Conservation (phyloP, 2,329 filamentous ascomycete genomes). For the Aspergillus melleus region DNA sequence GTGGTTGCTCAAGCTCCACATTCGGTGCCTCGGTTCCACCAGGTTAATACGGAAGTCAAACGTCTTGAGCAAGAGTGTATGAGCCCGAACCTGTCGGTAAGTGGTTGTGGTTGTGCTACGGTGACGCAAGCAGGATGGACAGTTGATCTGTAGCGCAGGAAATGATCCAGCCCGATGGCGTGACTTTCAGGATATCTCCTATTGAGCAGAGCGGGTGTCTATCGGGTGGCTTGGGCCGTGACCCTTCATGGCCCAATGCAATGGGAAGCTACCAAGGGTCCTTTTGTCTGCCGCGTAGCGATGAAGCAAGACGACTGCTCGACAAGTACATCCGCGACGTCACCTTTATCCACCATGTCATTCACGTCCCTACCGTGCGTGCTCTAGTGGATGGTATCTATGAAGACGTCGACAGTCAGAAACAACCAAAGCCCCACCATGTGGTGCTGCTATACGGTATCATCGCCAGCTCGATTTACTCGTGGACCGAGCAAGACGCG, state of each 20-base stretch:
- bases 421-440: slow-evolving; percentile 24
- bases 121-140: background rate
- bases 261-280: background rate
- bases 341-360: slow-evolving; percentile 37
- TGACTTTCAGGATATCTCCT: background rate
- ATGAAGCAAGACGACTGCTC: slow-evolving; percentile 33
- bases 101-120: background rate
- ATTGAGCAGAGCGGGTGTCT: background rate
- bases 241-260: background rate
- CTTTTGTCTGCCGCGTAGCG: slow-evolving; percentile 34
- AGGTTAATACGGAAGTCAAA: background rate
- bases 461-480: slow-evolving; percentile 32
- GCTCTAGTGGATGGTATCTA: slow-evolving; percentile 31
- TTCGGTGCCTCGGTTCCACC: background rate
- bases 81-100: background rate
- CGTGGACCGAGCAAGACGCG: slow-evolving; percentile 29
- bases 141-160: background rate
- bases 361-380: slow-evolving; percentile 32
- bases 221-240: too few species aligned
- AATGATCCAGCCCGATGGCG: background rate
- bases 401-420: slow-evolving; percentile 18
- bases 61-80: background rate
- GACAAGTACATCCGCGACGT: slow-evolving; percentile 35
- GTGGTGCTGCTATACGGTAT: slow-evolving; percentile 35
- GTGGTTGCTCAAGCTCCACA: background rate